Conservation (phyloP, 2,329 filamentous ascomycete species). For the Sclerotinia spermophila region DNA sequence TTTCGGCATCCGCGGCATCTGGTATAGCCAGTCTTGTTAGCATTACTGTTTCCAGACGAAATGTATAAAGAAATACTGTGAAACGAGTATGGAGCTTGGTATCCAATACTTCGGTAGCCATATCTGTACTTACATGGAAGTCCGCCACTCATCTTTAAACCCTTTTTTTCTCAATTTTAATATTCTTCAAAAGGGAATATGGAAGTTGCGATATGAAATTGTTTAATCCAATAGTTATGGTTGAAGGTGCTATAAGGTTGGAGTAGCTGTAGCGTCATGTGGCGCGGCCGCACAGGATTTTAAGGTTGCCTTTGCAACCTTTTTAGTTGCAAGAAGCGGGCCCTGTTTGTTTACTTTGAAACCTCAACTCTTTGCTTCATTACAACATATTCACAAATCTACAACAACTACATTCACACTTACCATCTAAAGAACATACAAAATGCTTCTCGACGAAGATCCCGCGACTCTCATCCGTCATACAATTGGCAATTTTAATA, state of each 20-base stretch:
- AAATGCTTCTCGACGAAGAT: conserved; percentile 92
- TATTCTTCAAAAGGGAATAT: conserved; percentile 2
- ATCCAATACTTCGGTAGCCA: conserved; percentile 27
- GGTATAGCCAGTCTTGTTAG: conserved; percentile 36
- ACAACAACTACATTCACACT: neutral
- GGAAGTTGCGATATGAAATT: conserved; percentile 26
- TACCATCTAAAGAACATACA: conserved; percentile 37
- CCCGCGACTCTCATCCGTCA: conserved; percentile 85
- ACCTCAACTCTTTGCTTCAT: neutral
- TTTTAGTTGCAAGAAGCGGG: conserved; percentile 10
- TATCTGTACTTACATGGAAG: conserved; percentile 39
- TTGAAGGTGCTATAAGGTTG: conserved; percentile 17
- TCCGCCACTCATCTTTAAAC: conserved; percentile 32
- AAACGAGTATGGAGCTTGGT: conserved; percentile 30
- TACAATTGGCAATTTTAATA: conserved; percentile 94
- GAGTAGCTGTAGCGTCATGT: conserved; percentile 22
- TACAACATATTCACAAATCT: neutral
- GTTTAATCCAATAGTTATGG: neutral
- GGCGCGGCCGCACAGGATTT: conserved; percentile 6
- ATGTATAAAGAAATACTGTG: conserved; percentile 29
- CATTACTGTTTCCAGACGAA: conserved; percentile 31
- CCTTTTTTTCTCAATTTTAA: conserved; percentile 4
- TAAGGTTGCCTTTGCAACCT: conserved; percentile 1
- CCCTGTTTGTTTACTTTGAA: conserved; percentile 15
- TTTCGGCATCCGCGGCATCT: conserved; percentile 98